Evolutionary conservation across 352 stramenopile genomes (phyloP).

Genomic region (Nannochloropsis limnetica): DNA sequence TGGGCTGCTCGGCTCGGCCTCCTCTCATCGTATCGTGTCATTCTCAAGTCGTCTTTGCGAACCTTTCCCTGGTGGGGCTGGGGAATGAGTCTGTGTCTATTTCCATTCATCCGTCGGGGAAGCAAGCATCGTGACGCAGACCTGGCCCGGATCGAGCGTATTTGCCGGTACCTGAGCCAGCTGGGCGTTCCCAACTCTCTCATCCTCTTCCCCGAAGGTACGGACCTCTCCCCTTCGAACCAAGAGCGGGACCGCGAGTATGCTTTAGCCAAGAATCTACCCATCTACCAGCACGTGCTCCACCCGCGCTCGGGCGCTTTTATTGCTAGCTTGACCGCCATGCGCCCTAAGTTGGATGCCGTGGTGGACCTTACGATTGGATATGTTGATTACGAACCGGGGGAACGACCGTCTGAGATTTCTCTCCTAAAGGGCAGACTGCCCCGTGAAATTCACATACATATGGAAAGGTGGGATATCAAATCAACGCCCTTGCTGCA

Average conservation of each 20-base stretch:
- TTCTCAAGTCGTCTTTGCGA: slow-evolving; percentile 9
- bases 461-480: not conserved
- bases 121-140: slow-evolving; percentile 33
- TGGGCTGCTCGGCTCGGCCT: not conserved
- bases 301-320: slow-evolving; percentile 36
- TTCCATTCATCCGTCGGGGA: not conserved
- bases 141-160: slow-evolving; percentile 40
- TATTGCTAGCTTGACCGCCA: not conserved
- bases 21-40: not conserved
- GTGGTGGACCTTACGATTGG: not conserved
- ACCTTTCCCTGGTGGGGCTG: slow-evolving; percentile 27
- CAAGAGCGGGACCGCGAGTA: slow-evolving; percentile 44
- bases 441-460: not conserved
- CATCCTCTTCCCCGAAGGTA: slow-evolving; percentile 51
- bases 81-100: not conserved
- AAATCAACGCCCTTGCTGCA: not conserved
- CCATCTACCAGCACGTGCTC: slow-evolving; percentile 44
- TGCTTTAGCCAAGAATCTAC: slow-evolving; percentile 39
- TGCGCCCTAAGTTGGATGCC: not conserved
- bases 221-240: slow-evolving; percentile 48
- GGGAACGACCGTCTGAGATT: not conserved
- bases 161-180: slow-evolving; percentile 42
- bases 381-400: slow-evolving; percentile 3
- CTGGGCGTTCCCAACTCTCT: slow-evolving; percentile 41
- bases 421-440: not conserved